phyloP scores from a whole-genome alignment of 2,329 filamentous ascomycete genomes.

The Cordyceps militaris region DNA sequence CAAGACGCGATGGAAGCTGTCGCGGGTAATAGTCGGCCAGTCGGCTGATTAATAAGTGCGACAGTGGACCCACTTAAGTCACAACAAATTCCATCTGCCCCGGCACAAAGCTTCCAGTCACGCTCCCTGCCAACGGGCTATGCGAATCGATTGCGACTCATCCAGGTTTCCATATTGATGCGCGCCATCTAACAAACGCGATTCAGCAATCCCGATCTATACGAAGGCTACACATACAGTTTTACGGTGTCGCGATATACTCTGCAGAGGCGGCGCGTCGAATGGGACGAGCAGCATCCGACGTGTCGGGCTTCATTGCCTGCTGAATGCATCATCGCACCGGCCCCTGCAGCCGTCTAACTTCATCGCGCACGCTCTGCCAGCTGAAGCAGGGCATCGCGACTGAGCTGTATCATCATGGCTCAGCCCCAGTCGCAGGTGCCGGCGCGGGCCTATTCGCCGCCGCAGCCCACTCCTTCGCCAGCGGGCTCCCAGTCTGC shows the following conservation, averaged over 20 bases:
- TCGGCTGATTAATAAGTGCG: too few relatives aligned
- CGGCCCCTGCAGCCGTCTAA: slow-evolving; percentile 10
- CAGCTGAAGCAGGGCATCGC: slow-evolving; percentile 4
- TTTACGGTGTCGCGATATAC: neutral
- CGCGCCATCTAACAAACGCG: neutral
- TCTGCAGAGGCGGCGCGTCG: slow-evolving; percentile 25
- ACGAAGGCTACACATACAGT: neutral
- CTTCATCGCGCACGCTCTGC: slow-evolving; percentile 5
- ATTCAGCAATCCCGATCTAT: neutral
- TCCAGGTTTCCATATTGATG: neutral
- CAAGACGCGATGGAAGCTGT: slow-evolving; percentile 15
- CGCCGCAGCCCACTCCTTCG: slow-evolving; percentile 54
- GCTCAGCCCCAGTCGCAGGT: slow-evolving; percentile 52
- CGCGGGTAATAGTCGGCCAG: slow-evolving; percentile 23
- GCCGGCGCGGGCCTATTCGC: slow-evolving; percentile 53
- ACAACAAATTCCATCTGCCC: slow-evolving; percentile 32
- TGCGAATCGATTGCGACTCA: neutral
- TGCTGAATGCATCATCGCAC: slow-evolving; percentile 30
- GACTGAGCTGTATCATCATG: slow-evolving; percentile 32
- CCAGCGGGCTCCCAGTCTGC: slow-evolving; percentile 48
- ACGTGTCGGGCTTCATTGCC: slow-evolving; percentile 45
- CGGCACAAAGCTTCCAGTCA: slow-evolving; percentile 22
- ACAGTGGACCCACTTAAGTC: slow-evolving; percentile 28
- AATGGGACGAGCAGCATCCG: slow-evolving; percentile 40
- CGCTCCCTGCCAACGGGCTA: slow-evolving; percentile 16